A percentile compares a stretch with the other conserved stretches of the same genome.
Conservation (phyloP, 1,284 basidiomycete species). For the Tilletia walkeri region DNA sequence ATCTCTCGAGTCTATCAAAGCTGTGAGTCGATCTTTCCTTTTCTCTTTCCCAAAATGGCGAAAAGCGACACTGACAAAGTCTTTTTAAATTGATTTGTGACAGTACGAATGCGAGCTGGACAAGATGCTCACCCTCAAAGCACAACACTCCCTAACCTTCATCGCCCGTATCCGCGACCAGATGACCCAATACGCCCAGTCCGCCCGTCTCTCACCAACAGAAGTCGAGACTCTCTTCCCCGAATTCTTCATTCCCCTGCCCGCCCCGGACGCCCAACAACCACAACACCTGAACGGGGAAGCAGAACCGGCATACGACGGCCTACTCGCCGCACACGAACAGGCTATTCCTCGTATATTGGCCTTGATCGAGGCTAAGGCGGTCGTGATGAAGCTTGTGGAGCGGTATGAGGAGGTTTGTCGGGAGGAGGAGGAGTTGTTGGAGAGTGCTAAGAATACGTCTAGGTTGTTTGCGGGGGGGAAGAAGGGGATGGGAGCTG, state of each 20-base stretch:
- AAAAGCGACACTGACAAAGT: not conserved
- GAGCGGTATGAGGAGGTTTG: conserved; percentile 89
- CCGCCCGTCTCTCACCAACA: conserved; percentile 77
- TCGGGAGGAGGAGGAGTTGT: conserved; percentile 80
- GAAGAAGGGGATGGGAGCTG: conserved; percentile 42
- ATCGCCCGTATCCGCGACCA: conserved; percentile 77
- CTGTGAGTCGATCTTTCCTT: conserved; percentile 51
- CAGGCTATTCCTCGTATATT: conserved; percentile 77
- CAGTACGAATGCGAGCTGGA: conserved; percentile 82
- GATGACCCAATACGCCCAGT: conserved; percentile 79
- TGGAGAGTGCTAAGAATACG: conserved; percentile 67
- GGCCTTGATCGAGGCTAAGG: conserved; percentile 75
- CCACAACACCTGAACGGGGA: not conserved
- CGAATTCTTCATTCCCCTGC: conserved; percentile 34
- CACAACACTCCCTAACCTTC: conserved; percentile 82
- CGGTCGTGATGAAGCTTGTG: conserved; percentile 72
- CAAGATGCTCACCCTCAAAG: conserved; percentile 82
- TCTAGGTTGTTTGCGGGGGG: conserved; percentile 60
- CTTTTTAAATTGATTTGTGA: not conserved
- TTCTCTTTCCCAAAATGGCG: no score
- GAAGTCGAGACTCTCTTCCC: conserved; percentile 65
- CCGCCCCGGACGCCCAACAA: conserved; percentile 15
- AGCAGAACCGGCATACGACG: conserved; percentile 37
- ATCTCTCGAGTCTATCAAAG: conserved; percentile 69
- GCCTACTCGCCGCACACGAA: conserved; percentile 78